Conservation (phyloP, 2,329 filamentous ascomycete genomes). For the Sarocladium brachiariae region DNA sequence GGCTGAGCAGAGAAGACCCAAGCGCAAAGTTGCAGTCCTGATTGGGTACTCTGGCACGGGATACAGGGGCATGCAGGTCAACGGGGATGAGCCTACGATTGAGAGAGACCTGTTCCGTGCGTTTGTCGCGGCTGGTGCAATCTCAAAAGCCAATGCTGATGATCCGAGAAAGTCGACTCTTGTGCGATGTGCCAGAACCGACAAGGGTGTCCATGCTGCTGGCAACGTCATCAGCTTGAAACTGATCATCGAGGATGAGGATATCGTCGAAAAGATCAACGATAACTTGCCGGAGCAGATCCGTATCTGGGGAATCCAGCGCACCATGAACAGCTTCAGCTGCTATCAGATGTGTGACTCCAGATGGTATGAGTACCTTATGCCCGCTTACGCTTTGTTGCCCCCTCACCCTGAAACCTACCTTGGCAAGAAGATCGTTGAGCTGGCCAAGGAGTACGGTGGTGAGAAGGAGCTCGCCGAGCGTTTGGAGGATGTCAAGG, state of each 20-base stretch:
- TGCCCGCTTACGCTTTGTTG: slow-evolving; percentile 86
- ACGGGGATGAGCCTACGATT: slow-evolving; percentile 78
- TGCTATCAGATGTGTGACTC: slow-evolving; percentile 94
- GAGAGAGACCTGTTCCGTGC: slow-evolving; percentile 92
- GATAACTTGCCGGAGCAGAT: slow-evolving; percentile 78
- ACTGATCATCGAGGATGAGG: slow-evolving; percentile 85
- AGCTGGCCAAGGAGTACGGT: slow-evolving; percentile 66
- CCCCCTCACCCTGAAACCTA: slow-evolving; percentile 87
- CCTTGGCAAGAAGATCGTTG: slow-evolving; percentile 74
- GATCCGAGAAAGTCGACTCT: slow-evolving; percentile 95
- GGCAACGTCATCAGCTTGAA: slow-evolving; percentile 95
- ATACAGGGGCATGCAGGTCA: slow-evolving; percentile 96
- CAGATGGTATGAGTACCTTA: slow-evolving; percentile 93
- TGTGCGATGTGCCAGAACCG: slow-evolving; percentile 87
- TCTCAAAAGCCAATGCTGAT: slow-evolving; percentile 93
- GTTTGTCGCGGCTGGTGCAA: slow-evolving; percentile 83
- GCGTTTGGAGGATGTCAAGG: slow-evolving; percentile 68
- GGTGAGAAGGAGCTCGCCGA: slow-evolving; percentile 61
- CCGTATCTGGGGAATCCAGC: slow-evolving; percentile 86
- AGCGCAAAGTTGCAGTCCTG: slow-evolving; percentile 93
- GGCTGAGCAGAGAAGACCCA: slow-evolving; percentile 78
- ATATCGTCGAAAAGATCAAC: slow-evolving; percentile 90
- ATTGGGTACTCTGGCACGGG: slow-evolving; percentile 94
- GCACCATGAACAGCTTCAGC: slow-evolving; percentile 86
- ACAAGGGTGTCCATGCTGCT: slow-evolving; percentile 95